Percentiles rank a stretch among this genome's conserved stretches.
These are phyloP conservation scores for Amanita pseudoporphyria DNA, from an alignment of 768 basidiomycete species.

Conservation along the genomic window DNA sequence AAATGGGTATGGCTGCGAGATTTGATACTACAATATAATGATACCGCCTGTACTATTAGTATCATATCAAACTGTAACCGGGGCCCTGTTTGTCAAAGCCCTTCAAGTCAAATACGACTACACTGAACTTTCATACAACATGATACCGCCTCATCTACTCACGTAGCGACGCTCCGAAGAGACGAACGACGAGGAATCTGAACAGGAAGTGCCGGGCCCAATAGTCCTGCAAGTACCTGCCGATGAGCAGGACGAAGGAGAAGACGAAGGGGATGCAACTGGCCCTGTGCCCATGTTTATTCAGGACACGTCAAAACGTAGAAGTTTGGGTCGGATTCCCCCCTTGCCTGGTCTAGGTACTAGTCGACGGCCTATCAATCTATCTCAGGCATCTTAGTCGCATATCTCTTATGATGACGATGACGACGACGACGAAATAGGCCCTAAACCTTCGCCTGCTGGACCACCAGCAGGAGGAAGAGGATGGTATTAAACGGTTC, in stretches of 20 bases:
- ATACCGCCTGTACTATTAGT: no score
- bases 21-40: conserved; percentile 14
- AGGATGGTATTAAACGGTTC: conserved; percentile 73
- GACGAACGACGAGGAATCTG: conserved; percentile 26
- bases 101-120: background rate
- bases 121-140: background rate
- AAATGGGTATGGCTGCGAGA: conserved; percentile 49
- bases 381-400: conserved; percentile 25
- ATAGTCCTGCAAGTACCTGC: conserved; percentile 52
- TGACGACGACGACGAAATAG: conserved; percentile 76
- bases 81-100: background rate
- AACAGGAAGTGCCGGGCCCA: conserved; percentile 13
- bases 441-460: conserved; percentile 67
- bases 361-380: conserved; percentile 37
- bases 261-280: no score
- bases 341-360: conserved; percentile 12
- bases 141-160: conserved; percentile 41
- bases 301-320: background rate
- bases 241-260: conserved; percentile 12
- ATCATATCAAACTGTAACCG: no score
- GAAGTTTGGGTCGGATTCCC: conserved; percentile 14
- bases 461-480: conserved; percentile 29
- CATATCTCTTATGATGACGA: conserved; percentile 16
- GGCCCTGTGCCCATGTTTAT: conserved; percentile 18
- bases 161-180: conserved; percentile 12